Percentiles rank a stretch among this genome's conserved stretches.
phyloP scores from a whole-genome alignment of 192 early-diverging fungal species.

The Entomortierella chlamydospora region DNA sequence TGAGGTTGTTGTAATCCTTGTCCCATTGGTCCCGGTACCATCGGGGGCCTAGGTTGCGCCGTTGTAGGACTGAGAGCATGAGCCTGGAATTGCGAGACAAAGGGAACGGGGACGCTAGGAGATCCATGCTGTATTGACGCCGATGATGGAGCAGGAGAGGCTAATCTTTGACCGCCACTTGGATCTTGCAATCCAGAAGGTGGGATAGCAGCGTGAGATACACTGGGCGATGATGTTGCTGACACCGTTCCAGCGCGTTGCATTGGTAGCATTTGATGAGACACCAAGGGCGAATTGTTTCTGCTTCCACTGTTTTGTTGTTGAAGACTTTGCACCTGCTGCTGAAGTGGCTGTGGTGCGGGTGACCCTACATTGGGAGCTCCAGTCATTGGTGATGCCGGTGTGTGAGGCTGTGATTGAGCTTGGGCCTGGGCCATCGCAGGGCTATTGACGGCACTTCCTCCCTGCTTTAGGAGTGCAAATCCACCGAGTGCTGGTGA shows the following conservation, averaged over 20 bases:
- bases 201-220: conserved; percentile 17
- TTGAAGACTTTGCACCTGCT: conserved; percentile 20
- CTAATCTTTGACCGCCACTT: background rate
- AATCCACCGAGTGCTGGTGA: conserved; percentile 17
- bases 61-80: conserved; percentile 22
- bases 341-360: conserved; percentile 11
- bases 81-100: conserved; percentile 10
- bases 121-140: conserved; percentile 5
- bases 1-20: conserved; percentile 1
- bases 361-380: conserved; percentile 22
- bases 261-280: conserved; percentile 27
- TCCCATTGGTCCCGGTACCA: conserved; percentile 12
- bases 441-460: conserved; percentile 19
- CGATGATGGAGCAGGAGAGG: conserved; percentile 13
- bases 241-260: conserved; percentile 18
- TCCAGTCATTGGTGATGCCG: conserved; percentile 7
- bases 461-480: conserved; percentile 16
- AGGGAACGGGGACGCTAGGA: background rate
- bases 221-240: conserved; percentile 29
- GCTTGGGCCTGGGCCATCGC: conserved; percentile 31
- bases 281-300: conserved; percentile 20
- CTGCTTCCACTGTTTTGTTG: conserved; percentile 17
- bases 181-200: background rate
- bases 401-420: conserved; percentile 17
- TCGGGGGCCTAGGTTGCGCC: conserved; percentile 12